Conservation (phyloP, 1,284 basidiomycete species). For the Cutaneotrichosporon daszewskae region DNA sequence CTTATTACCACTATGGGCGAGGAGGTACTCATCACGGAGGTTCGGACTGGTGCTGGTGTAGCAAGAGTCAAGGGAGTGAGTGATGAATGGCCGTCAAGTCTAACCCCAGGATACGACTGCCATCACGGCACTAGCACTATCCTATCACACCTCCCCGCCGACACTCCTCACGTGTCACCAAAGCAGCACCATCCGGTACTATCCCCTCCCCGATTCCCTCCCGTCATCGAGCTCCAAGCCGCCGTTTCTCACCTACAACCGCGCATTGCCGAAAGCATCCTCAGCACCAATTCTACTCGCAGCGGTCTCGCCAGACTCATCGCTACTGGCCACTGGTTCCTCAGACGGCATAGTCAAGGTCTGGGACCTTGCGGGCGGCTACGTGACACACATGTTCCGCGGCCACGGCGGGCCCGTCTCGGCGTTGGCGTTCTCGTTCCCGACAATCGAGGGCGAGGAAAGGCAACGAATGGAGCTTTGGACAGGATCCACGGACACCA, state of each 20-base stretch:
- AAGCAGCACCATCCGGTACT: slow-evolving; percentile 51
- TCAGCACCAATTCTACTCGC: slow-evolving; percentile 90
- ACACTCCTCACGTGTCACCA: slow-evolving; percentile 51
- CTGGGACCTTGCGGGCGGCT: slow-evolving; percentile 84
- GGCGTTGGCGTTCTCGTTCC: slow-evolving; percentile 75
- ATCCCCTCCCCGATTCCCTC: slow-evolving; percentile 43
- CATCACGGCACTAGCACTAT: slow-evolving; percentile 51
- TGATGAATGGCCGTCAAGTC: slow-evolving; percentile 35
- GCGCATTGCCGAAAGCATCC: slow-evolving; percentile 75
- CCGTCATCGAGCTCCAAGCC: slow-evolving; percentile 18
- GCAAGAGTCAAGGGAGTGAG: slow-evolving; percentile 76
- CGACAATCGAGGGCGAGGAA: slow-evolving; percentile 44
- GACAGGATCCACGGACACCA: slow-evolving; percentile 82
- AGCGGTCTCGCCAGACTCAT: slow-evolving; percentile 75
- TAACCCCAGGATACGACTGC: slow-evolving; percentile 51
- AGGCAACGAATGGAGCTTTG: slow-evolving; percentile 65
- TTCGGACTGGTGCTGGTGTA: slow-evolving; percentile 65
- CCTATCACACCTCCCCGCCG: slow-evolving; percentile 44
- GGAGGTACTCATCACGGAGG: slow-evolving; percentile 75
- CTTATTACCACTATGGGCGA: slow-evolving; percentile 83
- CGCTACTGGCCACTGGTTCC: slow-evolving; percentile 87
- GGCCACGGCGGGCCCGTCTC: slow-evolving; percentile 95
- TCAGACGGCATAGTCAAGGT: slow-evolving; percentile 96
- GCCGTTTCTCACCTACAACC: slow-evolving; percentile 53
- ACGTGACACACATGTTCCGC: slow-evolving; percentile 89